Evolutionary conservation across 2,329 filamentous ascomycete species (phyloP).

Genomic region (Herpotrichia juniperi): DNA sequence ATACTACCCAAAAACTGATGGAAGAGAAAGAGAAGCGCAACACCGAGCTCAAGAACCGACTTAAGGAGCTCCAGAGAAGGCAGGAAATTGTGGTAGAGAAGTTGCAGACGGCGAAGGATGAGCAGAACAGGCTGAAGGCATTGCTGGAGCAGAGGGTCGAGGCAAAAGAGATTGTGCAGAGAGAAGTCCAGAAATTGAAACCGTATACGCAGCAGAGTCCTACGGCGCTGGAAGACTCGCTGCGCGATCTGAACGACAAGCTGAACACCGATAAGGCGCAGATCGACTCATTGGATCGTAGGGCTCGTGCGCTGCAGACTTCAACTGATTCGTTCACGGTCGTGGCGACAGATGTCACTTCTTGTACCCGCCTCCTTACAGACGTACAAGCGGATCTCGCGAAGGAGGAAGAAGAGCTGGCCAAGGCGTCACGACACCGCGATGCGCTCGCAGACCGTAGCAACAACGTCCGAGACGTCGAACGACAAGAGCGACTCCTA

Average conservation of each 20-base stretch:
- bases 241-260: slow-evolving; percentile 81
- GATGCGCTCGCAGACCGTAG: slow-evolving; percentile 87
- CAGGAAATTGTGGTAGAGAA: slow-evolving; percentile 85
- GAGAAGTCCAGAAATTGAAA: slow-evolving; percentile 86
- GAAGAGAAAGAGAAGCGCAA: slow-evolving; percentile 85
- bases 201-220: slow-evolving; percentile 94
- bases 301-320: slow-evolving; percentile 88
- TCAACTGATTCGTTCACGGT: slow-evolving; percentile 88
- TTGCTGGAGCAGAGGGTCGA: slow-evolving; percentile 75
- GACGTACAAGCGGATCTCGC: slow-evolving; percentile 83
- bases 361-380: slow-evolving; percentile 86
- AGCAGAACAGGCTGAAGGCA: slow-evolving; percentile 77
- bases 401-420: slow-evolving; percentile 90
- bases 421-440: slow-evolving; percentile 77
- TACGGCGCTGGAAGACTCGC: slow-evolving; percentile 77
- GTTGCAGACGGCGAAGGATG: slow-evolving; percentile 80
- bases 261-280: slow-evolving; percentile 79
- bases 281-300: slow-evolving; percentile 85
- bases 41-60: slow-evolving; percentile 80
- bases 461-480: slow-evolving; percentile 89
- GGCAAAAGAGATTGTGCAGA: slow-evolving; percentile 71
- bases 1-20: slow-evolving; percentile 80
- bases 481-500: slow-evolving; percentile 82
- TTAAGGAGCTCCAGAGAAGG: slow-evolving; percentile 79
- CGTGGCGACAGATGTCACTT: slow-evolving; percentile 82